Conservation (phyloP, 2,329 filamentous ascomycete genomes). For the Fusarium newnesense region DNA sequence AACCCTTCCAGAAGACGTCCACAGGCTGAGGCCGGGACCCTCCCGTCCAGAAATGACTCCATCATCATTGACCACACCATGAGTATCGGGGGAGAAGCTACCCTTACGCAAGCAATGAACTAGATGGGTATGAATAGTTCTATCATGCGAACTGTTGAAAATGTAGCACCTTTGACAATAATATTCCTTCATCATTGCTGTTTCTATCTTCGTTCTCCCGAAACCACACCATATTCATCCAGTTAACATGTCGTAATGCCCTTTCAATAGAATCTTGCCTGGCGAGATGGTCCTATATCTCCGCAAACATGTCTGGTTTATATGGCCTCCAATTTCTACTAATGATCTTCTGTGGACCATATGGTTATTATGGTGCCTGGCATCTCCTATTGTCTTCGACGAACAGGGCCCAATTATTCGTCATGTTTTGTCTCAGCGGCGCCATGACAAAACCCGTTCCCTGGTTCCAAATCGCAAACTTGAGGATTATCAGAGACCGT, state of each 20-base stretch:
- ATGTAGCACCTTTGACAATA: not conserved
- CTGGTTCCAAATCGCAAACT: not conserved
- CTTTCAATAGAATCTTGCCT: not conserved
- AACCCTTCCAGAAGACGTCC: constrained; percentile 33
- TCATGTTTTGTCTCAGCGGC: not conserved
- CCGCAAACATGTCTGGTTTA: not conserved
- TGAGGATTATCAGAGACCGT: not conserved
- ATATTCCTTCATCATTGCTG: not conserved
- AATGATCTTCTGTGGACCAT: not conserved
- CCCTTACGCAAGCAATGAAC: not conserved
- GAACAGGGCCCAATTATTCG: not conserved
- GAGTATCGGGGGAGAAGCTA: not conserved
- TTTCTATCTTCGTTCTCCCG: not conserved
- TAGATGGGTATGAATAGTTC: not conserved
- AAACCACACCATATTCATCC: not conserved
- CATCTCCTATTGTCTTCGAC: not conserved
- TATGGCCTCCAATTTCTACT: not conserved
- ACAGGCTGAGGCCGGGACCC: not conserved
- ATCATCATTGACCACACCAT: not conserved
- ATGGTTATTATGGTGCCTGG: not conserved
- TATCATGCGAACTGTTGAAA: not conserved
- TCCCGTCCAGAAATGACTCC: not conserved
- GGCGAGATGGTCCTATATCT: not conserved
- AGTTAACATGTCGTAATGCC: not conserved
- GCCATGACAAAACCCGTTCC: not conserved